Percentiles rank a stretch among this genome's conserved stretches.
These are phyloP conservation scores for Haematococcus lacustris DNA, from an alignment of 139 green algal genomes.

Conservation along the genomic window DNA sequence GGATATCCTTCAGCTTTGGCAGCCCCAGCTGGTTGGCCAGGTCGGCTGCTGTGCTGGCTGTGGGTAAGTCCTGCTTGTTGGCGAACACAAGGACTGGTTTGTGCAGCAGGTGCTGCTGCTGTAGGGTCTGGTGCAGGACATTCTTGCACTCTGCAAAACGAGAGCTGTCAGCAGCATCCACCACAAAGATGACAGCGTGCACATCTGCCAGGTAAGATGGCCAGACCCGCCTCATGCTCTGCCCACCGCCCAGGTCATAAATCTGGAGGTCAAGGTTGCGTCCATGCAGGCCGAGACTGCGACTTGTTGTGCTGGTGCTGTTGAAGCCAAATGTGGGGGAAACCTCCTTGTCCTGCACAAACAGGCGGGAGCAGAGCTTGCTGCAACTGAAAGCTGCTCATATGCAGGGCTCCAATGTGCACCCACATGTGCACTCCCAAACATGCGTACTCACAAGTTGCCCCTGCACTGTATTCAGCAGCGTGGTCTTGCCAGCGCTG, in stretches of 20 bases:
- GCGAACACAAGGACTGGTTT: constrained; percentile 48
- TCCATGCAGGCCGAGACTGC: not conserved
- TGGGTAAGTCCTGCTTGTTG: constrained; percentile 48
- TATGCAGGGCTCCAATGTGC: not conserved
- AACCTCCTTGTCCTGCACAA: constrained; percentile 17
- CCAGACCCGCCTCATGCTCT: constrained; percentile 48
- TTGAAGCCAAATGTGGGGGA: constrained; percentile 49
- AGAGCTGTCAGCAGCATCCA: constrained; percentile 39
- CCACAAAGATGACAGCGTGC: constrained; percentile 38
- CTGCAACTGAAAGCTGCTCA: not conserved
- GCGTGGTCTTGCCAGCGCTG: constrained; percentile 47
- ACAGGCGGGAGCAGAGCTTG: too few relatives aligned
- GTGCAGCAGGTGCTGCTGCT: constrained; percentile 17
- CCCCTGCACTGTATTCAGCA: constrained; percentile 29
- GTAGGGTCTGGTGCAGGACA: constrained; percentile 20
- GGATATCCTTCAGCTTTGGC: constrained; percentile 9
- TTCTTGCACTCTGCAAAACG: constrained; percentile 39
- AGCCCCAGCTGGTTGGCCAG: constrained; percentile 27
- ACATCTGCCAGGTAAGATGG: constrained; percentile 41
- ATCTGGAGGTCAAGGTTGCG: constrained; percentile 8
- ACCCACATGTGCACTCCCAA: not conserved
- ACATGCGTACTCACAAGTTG: constrained; percentile 15
- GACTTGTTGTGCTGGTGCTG: constrained; percentile 5
- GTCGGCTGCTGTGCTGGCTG: constrained; percentile 12
- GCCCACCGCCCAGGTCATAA: constrained; percentile 48